Evolutionary conservation across 192 early-diverging fungal genomes (phyloP), one percentile per base, ranked within the genome.

Genomic region (Entomortierella chlamydospora): DNA sequence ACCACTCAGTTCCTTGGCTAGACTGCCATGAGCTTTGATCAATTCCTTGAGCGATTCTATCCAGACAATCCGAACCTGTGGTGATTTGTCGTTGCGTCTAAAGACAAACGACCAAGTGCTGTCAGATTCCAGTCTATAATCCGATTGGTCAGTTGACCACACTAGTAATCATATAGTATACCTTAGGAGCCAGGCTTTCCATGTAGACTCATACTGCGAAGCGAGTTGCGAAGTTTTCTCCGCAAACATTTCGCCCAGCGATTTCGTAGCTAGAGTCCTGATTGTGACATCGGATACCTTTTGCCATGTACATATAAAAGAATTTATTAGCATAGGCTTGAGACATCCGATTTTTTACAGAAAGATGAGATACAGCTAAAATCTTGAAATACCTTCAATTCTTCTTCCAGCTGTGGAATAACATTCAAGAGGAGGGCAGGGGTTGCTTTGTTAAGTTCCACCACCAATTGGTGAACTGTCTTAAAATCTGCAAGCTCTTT

Each of bases 401-500:
- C 97, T 52, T 97, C 96, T 64, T 98, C 96, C 23, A 99, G 85
- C 72, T 94, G 92, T 25, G 98, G 98, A 34, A 99, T 90, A 0
- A 99, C 96, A 54, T 93, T 96, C 37, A 95, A 82, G 50, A 99
- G 81, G 28, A 97, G 85, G 25, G 85, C 88, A 0, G 95, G 95
- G 2, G 91, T 87, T 8, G 86, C 74, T 47, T 84, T 80, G 84
- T 95, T 90, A 47, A 99, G 87, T 58, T 96, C 91, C 42, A 94
- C 81, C 47, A 98, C 94, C 37, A 96, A 81, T 6, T 86, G 86
- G 65, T 98, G 96, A 4, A 92, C 90, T 3, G 84, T 83, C 37
- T 84, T 88, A 34, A 94, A 72, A 31, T 92, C 89, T 54, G 81
- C 84, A 20, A 85, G 31, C 18, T 87, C 86, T 62, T 87, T 81